Evolutionary conservation across 1,284 basidiomycete species (phyloP).

Genomic region (Sporisorium graminicola): DNA sequence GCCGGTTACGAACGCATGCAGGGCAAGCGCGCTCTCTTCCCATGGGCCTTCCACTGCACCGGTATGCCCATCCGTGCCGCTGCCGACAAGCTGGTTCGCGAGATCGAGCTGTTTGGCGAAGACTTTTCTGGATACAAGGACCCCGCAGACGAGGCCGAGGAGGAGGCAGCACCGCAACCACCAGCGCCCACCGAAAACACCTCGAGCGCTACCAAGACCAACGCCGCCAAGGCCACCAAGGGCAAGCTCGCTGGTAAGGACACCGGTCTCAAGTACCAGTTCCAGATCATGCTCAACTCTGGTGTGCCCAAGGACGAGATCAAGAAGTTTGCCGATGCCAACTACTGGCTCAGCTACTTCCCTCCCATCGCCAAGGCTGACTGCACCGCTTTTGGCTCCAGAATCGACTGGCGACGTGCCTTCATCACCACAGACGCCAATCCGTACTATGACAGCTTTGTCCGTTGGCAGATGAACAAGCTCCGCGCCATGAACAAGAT

Average conservation of each 20-base stretch:
- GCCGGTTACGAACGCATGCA: conserved; percentile 95
- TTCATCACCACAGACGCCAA: conserved; percentile 96
- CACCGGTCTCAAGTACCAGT: conserved; percentile 95
- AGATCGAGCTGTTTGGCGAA: conserved; percentile 94
- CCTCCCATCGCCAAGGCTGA: conserved; percentile 91
- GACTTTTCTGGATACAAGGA: conserved; percentile 82
- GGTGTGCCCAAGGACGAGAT: conserved; percentile 86
- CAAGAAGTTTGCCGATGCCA: conserved; percentile 93
- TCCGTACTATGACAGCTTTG: conserved; percentile 97
- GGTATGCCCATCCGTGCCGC: conserved; percentile 99
- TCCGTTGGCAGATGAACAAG: conserved; percentile 98
- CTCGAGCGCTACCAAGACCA: conserved; percentile 56
- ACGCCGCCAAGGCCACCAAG: conserved; percentile 84
- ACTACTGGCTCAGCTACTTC: conserved; percentile 93
- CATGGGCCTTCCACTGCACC: conserved; percentile 92
- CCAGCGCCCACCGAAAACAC: conserved; percentile 50
- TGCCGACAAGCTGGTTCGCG: conserved; percentile 95
- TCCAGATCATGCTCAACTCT: conserved; percentile 96
- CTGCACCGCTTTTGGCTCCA: conserved; percentile 86
- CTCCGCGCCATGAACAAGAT: conserved; percentile 75
- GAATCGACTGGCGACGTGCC: conserved; percentile 96
- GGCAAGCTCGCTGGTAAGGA: conserved; percentile 94
- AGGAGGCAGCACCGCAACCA: conserved; percentile 37
- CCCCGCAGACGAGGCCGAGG: conserved; percentile 72
- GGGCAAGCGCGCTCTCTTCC: conserved; percentile 94